Evolutionary conservation across 2,329 filamentous ascomycete genomes (phyloP), one percentile per base, ranked within the genome.

Genomic region (Claviceps lovelessii): DNA sequence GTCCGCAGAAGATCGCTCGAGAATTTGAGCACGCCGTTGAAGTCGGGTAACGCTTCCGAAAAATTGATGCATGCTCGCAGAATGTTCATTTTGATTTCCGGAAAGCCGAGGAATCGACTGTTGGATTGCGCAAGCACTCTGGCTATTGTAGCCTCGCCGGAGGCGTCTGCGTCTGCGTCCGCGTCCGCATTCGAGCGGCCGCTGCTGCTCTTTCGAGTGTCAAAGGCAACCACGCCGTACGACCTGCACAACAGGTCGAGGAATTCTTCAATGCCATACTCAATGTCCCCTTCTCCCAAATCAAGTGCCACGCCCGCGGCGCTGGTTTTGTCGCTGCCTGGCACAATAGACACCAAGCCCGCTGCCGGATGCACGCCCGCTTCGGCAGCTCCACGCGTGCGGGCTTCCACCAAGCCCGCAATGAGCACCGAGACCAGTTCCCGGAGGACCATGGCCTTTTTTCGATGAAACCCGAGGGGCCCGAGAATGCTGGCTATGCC

Each of bases 291-390:
- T 61, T 84, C 81, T 7, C 76, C 77, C 15, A 86, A 71, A 60
- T 85, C 81, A 37, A 85, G 71, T 17, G 56, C 56, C 2, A 75
- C 78, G 39, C 77, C 73, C 8, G 76, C 72, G 10, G 77, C 77
- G 55, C 73, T 76, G 23, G 67, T 68, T 46, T 75, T 75, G 1
- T 75, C 73, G 55, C 71, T 73, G 3, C 72, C 68, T 11, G 79
- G 73, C 59, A 83, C 85, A 35, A 93, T 72, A 13, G 85, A 84
- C 31, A 89, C 84, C 52, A 96, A 73, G 0, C 89, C 90, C 10
- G 91, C 89, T 19, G 91, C 91, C 45, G 93, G 93, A 70, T 97
- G 91, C 41, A 98, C 88, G 4, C 91, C 93, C 63, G 93, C 88
- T 65, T 97, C 93, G n/a, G 93, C 90, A 45, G 93, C 93, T 37